A percentile compares a stretch with the other conserved stretches of the same genome.
These are phyloP conservation scores for Solanum ossicruentum DNA, from an alignment of 257 asterid species.

Conservation along the genomic window DNA sequence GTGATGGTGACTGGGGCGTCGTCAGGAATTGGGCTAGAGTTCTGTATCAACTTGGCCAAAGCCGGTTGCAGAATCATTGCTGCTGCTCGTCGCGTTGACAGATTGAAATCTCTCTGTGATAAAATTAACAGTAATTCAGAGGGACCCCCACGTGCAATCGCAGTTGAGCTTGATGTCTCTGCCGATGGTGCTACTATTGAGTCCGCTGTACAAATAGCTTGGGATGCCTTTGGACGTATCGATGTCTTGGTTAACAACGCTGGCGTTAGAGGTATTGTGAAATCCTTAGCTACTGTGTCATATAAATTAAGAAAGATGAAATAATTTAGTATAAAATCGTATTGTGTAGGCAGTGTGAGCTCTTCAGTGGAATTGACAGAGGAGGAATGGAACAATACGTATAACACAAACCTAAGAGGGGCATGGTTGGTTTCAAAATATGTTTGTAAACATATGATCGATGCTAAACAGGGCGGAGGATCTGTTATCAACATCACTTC, in stretches of 20 bases:
- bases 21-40: conserved; percentile 10
- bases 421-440: conserved; percentile 20
- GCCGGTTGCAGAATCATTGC: conserved; percentile 32
- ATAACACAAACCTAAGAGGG: conserved; percentile 19
- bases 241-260: conserved; percentile 62
- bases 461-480: conserved; percentile 14
- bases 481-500: conserved; percentile 29
- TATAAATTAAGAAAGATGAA: too few species aligned
- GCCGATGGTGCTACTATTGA: conserved; percentile 17
- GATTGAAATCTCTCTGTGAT: not conserved
- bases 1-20: conserved; percentile 16
- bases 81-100: not conserved
- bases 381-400: conserved; percentile 16
- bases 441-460: conserved; percentile 16
- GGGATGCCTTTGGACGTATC: conserved; percentile 50
- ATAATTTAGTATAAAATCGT: too few species aligned
- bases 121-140: not conserved
- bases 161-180: conserved; percentile 47
- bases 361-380: conserved; percentile 12
- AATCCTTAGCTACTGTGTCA: too few species aligned
- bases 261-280: not conserved
- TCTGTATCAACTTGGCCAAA: conserved; percentile 30
- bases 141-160: conserved; percentile 5
- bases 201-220: conserved; percentile 40
- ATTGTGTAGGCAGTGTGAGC: conserved; percentile 5